Percentiles rank a stretch among this genome's conserved stretches.
These are phyloP conservation scores for Casuarina equisetifolia DNA, from an alignment of 306 rosid genomes.

Conservation along the genomic window DNA sequence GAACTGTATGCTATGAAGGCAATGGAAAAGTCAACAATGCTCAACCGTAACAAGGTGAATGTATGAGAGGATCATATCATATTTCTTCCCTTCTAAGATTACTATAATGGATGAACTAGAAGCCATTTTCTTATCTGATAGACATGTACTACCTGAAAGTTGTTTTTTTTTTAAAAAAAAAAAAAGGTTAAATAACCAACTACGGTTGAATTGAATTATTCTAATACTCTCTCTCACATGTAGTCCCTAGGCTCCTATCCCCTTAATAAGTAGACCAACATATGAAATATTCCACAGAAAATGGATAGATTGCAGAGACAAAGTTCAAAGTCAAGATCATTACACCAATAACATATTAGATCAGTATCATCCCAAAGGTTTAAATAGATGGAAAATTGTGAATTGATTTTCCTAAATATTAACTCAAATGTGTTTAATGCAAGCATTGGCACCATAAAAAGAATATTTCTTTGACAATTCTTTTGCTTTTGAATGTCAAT, in stretches of 20 bases:
- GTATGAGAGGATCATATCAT: neutral
- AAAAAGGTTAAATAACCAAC: no score
- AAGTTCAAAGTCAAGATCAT: neutral
- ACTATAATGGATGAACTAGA: neutral
- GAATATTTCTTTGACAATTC: neutral
- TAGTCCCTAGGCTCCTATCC: no score
- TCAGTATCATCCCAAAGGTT: neutral
- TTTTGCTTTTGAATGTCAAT: neutral
- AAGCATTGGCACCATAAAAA: neutral
- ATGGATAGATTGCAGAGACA: no score
- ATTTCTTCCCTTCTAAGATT: conserved; percentile 14
- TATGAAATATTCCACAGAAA: no score
- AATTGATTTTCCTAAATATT: no score
- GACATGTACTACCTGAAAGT: conserved; percentile 5
- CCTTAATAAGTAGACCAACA: no score
- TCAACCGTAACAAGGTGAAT: conserved; percentile 87
- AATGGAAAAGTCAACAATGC: conserved; percentile 83
- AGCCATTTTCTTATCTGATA: neutral
- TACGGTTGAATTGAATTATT: no score
- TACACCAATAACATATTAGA: neutral
- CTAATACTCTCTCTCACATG: no score
- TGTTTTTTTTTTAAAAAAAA: neutral
- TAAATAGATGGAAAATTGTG: conserved; percentile 10
- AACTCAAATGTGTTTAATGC: neutral
- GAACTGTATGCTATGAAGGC: conserved; percentile 96